These are phyloP conservation scores for Nasturtium officinale DNA, from an alignment of 345 rosid genomes.

Conservation along the genomic window DNA sequence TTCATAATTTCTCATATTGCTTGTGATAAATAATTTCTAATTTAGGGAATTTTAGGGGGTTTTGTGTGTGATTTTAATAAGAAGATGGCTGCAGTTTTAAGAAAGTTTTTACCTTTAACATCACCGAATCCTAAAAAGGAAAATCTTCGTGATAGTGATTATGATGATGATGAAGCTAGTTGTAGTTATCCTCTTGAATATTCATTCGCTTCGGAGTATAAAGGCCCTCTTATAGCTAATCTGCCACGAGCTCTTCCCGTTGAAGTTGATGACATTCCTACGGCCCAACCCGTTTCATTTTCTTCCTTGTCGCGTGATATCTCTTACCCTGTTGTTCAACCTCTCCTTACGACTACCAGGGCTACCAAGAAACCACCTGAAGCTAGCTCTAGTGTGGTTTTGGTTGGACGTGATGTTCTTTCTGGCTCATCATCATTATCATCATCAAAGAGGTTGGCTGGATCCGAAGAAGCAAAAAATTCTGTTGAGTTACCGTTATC, in stretches of 20 bases:
- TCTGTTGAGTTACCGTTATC: conserved; percentile 30
- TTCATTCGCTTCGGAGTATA: conserved; percentile 76
- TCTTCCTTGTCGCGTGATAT: conserved; percentile 37
- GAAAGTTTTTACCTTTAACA: conserved; percentile 56
- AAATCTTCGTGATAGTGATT: conserved; percentile 4
- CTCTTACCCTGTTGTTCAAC: conserved; percentile 64
- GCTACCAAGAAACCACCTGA: conserved; percentile 31
- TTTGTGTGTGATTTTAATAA: not conserved
- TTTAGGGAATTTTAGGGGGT: conserved; percentile 13
- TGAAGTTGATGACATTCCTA: conserved; percentile 61
- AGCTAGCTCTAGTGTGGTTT: conserved; percentile 33
- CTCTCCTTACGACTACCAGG: conserved; percentile 46
- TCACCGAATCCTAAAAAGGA: conserved; percentile 37
- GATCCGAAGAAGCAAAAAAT: conserved; percentile 32
- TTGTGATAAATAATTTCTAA: conserved; percentile 15
- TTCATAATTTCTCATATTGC: conserved; percentile 17
- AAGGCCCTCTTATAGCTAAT: conserved; percentile 61
- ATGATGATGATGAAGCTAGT: conserved; percentile 46
- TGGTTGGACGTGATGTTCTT: conserved; percentile 22
- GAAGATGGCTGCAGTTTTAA: conserved; percentile 56
- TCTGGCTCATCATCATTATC: conserved; percentile 40
- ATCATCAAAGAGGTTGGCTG: conserved; percentile 32
- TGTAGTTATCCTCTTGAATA: conserved; percentile 47
- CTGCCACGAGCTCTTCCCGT: conserved; percentile 70
- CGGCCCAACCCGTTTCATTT: conserved; percentile 53